phyloP scores from a whole-genome alignment of 148 eudicot species.

The Dianthus caryophyllus region DNA sequence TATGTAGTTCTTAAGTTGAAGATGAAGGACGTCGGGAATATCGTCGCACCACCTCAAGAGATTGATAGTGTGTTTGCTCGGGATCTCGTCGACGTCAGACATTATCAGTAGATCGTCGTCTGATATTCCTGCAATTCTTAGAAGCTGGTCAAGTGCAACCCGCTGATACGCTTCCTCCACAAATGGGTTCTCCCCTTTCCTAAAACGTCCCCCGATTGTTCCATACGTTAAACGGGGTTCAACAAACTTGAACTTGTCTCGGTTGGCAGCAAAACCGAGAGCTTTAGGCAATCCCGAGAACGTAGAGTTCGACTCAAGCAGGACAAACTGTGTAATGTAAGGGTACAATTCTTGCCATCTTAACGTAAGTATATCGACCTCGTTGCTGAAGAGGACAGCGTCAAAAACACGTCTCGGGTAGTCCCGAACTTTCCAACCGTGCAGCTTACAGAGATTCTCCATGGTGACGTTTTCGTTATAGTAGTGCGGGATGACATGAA shows the following conservation, averaged over 20 bases:
- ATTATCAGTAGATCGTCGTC: conserved; percentile 71
- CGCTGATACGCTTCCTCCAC: conserved; percentile 79
- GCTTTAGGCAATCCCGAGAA: conserved; percentile 72
- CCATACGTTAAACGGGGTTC: conserved; percentile 74
- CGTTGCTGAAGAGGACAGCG: conserved; percentile 72
- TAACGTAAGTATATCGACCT: conserved; percentile 53
- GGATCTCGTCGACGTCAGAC: conserved; percentile 86
- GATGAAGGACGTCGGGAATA: conserved; percentile 58
- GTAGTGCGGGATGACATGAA: conserved; percentile 64
- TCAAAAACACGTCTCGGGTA: conserved; percentile 73
- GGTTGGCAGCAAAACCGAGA: conserved; percentile 36
- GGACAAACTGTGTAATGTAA: conserved; percentile 56
- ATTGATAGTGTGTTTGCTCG: conserved; percentile 72
- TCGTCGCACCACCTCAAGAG: conserved; percentile 81
- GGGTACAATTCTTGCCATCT: conserved; percentile 80
- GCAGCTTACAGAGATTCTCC: conserved; percentile 68
- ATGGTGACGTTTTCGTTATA: conserved; percentile 62
- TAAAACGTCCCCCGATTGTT: conserved; percentile 50
- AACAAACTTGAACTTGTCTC: conserved; percentile 51
- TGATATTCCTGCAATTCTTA: conserved; percentile 60
- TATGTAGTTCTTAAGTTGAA: conserved; percentile 62
- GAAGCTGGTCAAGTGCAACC: conserved; percentile 59
- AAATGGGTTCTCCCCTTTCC: conserved; percentile 62
- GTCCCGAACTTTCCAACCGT: conserved; percentile 77
- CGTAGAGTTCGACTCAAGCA: conserved; percentile 79